A percentile compares a stretch with the other conserved stretches of the same genome.
phyloP scores from a whole-genome alignment of 1,284 basidiomycete species.

The Cutaneotrichosporon daszewskae region DNA sequence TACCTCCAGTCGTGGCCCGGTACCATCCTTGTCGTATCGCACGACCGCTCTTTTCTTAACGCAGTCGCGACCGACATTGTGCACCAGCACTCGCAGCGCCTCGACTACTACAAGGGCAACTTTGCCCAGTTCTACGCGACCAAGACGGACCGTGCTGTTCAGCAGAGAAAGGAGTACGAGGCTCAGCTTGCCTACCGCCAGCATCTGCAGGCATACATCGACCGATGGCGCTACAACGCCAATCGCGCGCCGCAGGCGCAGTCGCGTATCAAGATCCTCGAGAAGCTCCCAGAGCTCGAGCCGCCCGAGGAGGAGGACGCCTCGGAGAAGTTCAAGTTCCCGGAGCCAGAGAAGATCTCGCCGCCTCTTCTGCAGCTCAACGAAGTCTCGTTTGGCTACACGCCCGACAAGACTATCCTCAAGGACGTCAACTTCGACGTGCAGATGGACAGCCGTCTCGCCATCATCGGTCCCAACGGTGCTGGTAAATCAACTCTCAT shows the following conservation, averaged over 20 bases:
- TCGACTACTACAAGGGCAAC: constrained; percentile 87
- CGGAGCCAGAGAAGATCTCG: constrained; percentile 90
- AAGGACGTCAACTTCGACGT: constrained; percentile 84
- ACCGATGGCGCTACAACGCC: constrained; percentile 92
- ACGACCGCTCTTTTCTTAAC: constrained; percentile 98
- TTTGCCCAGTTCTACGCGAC: constrained; percentile 99
- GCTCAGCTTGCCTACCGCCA: constrained; percentile 90
- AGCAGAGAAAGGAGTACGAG: constrained; percentile 90
- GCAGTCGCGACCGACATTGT: constrained; percentile 94
- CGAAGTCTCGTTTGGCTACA: constrained; percentile 88
- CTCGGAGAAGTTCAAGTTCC: constrained; percentile 87
- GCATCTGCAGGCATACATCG: constrained; percentile 92
- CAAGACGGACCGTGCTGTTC: constrained; percentile 87
- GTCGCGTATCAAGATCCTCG: constrained; percentile 95
- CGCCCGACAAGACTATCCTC: constrained; percentile 70
- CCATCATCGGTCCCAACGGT: constrained; percentile 71
- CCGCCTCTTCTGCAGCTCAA: constrained; percentile 93
- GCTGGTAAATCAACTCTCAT: constrained; percentile 58
- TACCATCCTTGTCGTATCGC: constrained; percentile 93
- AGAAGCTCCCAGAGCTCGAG: constrained; percentile 91
- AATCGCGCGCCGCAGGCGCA: constrained; percentile 90
- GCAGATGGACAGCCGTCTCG: constrained; percentile 79
- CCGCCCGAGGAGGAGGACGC: constrained; percentile 83
- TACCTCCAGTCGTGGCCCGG: constrained; percentile 96
- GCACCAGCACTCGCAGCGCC: constrained; percentile 87